phyloP scores from a whole-genome alignment of 192 early-diverging fungal genomes.

The Coemansia sp. region DNA sequence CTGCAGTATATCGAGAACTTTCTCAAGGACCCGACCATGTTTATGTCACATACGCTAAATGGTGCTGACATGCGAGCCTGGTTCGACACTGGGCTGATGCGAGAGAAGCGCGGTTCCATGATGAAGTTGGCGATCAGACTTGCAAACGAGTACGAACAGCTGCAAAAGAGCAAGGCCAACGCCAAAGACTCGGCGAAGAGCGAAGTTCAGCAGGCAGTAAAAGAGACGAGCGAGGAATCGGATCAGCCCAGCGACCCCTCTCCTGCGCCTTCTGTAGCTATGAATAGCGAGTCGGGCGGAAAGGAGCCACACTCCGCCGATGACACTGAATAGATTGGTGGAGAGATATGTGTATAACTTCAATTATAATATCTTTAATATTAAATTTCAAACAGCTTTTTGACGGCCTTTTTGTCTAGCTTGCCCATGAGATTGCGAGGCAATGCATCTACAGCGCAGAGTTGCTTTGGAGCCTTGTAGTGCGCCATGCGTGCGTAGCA shows the following conservation, averaged over 20 bases:
- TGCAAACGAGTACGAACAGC: conserved; percentile 13
- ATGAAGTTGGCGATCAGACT: conserved; percentile 29
- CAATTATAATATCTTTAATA: not conserved
- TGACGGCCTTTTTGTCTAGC: conserved; percentile 80
- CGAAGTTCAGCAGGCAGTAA: not conserved
- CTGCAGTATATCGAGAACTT: conserved; percentile 78
- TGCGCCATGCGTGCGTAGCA: conserved; percentile 66
- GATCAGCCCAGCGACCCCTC: conserved; percentile 2
- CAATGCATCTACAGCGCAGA: conserved; percentile 58
- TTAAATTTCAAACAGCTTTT: conserved; percentile 50
- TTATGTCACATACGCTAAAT: conserved; percentile 27
- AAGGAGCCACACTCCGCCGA: not conserved
- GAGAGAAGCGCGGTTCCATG: conserved; percentile 41
- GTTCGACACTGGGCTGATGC: conserved; percentile 32
- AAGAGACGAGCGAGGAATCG: not conserved
- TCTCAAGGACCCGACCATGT: conserved; percentile 52
- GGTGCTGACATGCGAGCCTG: conserved; percentile 34
- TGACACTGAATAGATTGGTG: not conserved
- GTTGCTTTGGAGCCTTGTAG: conserved; percentile 74
- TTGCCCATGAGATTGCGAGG: conserved; percentile 90
- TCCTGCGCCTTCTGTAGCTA: not conserved
- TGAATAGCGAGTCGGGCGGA: not conserved
- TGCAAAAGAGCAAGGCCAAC: not conserved
- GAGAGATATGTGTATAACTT: not conserved
- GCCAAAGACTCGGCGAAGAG: not conserved